These are phyloP conservation scores for Teunomyces cretensis DNA, from an alignment of 805 yeast genomes.

Conservation along the genomic window DNA sequence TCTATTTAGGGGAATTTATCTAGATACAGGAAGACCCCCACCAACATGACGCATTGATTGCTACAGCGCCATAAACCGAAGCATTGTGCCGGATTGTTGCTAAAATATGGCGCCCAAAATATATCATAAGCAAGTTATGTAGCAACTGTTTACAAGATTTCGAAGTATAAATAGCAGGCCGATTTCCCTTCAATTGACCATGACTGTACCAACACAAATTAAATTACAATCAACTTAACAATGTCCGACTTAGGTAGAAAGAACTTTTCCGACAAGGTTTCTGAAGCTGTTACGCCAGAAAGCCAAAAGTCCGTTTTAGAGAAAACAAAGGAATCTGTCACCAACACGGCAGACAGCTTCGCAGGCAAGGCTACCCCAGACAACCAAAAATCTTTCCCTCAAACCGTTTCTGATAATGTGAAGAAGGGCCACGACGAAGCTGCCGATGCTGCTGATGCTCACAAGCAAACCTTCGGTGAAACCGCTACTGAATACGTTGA, in stretches of 20 bases:
- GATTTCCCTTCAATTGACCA: neutral
- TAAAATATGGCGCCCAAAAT: neutral
- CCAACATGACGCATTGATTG: neutral
- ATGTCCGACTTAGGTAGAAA: conserved; percentile 47
- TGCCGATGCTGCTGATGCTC: conserved; percentile 25
- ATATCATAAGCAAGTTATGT: neutral
- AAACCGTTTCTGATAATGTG: conserved; percentile 64
- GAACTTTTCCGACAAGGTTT: conserved; percentile 38
- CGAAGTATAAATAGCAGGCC: neutral
- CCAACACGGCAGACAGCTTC: conserved; percentile 33
- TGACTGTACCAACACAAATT: neutral
- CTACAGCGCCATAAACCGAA: neutral
- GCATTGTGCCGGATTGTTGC: neutral
- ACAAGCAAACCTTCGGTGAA: conserved; percentile 35
- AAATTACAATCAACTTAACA: neutral
- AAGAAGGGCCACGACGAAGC: conserved; percentile 56
- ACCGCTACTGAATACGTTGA: conserved; percentile 49
- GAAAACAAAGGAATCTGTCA: conserved; percentile 36
- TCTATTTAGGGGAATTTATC: neutral
- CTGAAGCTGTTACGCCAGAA: conserved; percentile 41
- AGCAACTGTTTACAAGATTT: neutral
- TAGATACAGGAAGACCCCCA: neutral
- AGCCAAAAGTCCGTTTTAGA: conserved; percentile 38
- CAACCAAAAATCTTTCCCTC: conserved; percentile 64
- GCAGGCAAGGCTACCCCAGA: conserved; percentile 59